Base-by-base conservation (phyloP, 2,329 filamentous ascomycete genomes). In the Conoideocrella luteorostrata region DNA sequence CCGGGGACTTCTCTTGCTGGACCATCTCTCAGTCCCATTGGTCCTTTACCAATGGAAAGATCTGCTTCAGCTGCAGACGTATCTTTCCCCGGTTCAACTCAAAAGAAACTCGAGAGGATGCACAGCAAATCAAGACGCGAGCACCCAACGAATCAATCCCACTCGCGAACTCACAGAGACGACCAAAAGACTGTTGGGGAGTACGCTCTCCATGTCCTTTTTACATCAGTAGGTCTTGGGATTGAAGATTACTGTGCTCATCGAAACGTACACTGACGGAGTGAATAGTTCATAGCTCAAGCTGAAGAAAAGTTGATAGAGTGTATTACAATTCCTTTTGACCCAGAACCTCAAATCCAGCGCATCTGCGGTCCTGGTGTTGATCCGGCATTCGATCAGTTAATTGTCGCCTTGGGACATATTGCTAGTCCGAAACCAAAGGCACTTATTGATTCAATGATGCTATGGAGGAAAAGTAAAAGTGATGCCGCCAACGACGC, bases 391-490 rank as follows among this genome's bases (percentile, higher is more conserved):
- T 98, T 98, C 60, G 93, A 98, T 63, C 91, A 97, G 66, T 79
- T 95, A 56, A 94, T 98, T 51, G 82, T 84, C 22, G 93, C 94
- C 13, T 74, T 98, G 30, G 93, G 93, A 4, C 91, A 97, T 61
- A 95, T 98, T 57, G 88, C 91, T 42, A 86, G 88, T 47, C 86
- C 90, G 52, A 95, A 94, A 59, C 94, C 94, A 5, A 97, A 95
- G 61, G 87, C 89, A 5, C 68, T 98, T 41, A 96, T 98, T 56
- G 93, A 98, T 64, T 90, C 88, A 17, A 89, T 98, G 63, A 98
- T 98, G 88, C 77, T 95, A 24, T 98, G 93, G 93, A 82, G 93
- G 44, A 97, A 96, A 65, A 87, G 81, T 51, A 97, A 97, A 69
- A 95, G 89, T 51, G 91, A 97, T 64, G 82, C 85, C 18, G 89